Evolutionary conservation across 169 alveolate genomes (phyloP).

Genomic region (Amoebophrya sp.): DNA sequence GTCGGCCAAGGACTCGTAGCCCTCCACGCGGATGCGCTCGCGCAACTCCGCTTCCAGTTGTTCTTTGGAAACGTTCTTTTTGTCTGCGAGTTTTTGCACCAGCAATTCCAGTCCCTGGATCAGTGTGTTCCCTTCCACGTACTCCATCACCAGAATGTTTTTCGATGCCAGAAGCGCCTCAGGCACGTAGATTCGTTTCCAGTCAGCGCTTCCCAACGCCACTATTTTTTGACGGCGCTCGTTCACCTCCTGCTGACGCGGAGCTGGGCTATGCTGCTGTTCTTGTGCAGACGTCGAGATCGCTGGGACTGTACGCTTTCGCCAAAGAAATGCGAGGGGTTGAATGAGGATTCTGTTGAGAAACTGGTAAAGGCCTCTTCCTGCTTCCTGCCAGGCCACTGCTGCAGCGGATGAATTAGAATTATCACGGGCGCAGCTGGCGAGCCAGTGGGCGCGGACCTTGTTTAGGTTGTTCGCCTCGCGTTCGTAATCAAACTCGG

Average conservation of each 20-base stretch:
- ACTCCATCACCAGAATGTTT: not conserved
- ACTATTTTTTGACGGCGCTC: too few relatives aligned
- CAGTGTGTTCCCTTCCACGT: not conserved
- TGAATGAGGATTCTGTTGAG: too few relatives aligned
- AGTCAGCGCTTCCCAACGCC: too few relatives aligned
- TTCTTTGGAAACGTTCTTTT: too few relatives aligned
- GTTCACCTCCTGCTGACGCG: not conserved
- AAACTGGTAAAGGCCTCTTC: too few relatives aligned
- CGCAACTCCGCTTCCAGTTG: not conserved
- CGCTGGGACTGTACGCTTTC: too few relatives aligned
- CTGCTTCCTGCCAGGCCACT: too few relatives aligned
- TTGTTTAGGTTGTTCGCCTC: not conserved
- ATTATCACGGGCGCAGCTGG: not conserved
- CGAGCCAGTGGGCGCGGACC: not conserved
- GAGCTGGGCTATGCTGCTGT: not conserved
- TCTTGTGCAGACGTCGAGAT: not conserved
- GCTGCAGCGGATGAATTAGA: not conserved
- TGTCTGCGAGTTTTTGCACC: too few relatives aligned
- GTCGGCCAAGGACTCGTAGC: not conserved
- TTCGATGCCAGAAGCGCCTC: not conserved
- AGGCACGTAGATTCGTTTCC: not conserved
- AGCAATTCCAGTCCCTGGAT: not conserved
- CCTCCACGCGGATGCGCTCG: not conserved
- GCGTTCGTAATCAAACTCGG: not conserved
- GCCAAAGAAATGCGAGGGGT: too few relatives aligned